Conservation (phyloP, 257 asterid species). For the Capsicum rhomboideum region DNA sequence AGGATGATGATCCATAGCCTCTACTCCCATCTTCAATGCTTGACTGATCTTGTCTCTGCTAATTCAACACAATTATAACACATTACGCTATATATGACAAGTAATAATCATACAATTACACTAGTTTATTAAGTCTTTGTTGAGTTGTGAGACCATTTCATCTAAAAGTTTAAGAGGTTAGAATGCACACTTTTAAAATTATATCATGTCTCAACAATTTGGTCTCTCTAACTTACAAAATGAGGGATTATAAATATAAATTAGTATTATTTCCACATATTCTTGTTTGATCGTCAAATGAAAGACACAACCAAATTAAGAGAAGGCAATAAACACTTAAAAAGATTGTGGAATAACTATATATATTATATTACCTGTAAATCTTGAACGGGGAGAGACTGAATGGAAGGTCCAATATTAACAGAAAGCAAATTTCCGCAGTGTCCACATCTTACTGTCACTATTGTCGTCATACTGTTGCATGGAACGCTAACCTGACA, state of each 20-base stretch:
- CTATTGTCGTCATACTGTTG: constrained; percentile 61
- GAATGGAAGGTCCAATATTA: constrained; percentile 63
- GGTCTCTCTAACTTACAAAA: background rate
- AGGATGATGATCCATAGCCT: constrained; percentile 56
- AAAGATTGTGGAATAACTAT: background rate
- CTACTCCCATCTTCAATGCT: constrained; percentile 29
- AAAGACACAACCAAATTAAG: background rate
- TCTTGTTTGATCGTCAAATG: background rate
- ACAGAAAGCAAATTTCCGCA: constrained; percentile 81
- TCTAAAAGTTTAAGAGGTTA: background rate
- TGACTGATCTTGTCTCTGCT: constrained; percentile 46
- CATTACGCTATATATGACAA: background rate
- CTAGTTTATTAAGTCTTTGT: too few species aligned
- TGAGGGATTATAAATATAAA: background rate
- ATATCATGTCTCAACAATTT: too few species aligned
- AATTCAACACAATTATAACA: background rate
- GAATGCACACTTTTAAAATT: background rate
- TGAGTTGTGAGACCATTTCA: background rate
- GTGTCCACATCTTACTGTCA: constrained; percentile 93
- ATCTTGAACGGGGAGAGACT: constrained; percentile 64
- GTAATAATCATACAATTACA: background rate
- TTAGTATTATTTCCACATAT: background rate
- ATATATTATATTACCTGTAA: constrained; percentile 40
- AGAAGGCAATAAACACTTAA: background rate
- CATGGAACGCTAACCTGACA: constrained; percentile 84